phyloP scores from a whole-genome alignment of 2,329 filamentous ascomycete genomes.

The Emergomyces orientalis region DNA sequence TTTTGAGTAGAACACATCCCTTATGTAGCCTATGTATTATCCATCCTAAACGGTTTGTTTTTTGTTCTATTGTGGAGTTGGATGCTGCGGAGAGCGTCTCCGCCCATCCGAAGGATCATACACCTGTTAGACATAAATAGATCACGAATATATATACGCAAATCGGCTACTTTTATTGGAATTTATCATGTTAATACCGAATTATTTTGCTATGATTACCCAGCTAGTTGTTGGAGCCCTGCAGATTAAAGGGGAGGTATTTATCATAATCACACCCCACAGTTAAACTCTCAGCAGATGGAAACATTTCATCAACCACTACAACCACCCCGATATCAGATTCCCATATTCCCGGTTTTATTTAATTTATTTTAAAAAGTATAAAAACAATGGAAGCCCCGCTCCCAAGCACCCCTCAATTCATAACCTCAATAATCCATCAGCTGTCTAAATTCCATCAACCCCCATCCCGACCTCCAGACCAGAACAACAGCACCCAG shows the following conservation, averaged over 20 bases:
- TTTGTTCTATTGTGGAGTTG: neutral
- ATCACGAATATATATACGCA: neutral
- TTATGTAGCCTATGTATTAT: neutral
- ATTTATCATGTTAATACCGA: neutral
- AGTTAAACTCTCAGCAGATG: too few species aligned
- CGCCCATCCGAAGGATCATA: neutral
- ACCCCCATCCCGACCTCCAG: neutral
- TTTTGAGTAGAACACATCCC: neutral
- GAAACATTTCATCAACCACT: neutral
- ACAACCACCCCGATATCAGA: too few species aligned
- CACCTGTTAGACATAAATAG: neutral
- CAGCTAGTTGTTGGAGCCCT: neutral
- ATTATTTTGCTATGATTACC: neutral
- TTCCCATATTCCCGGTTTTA: neutral
- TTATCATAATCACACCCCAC: neutral
- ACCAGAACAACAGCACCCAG: neutral
- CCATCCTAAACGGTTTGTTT: neutral
- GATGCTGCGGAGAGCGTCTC: neutral
- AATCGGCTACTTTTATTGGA: neutral
- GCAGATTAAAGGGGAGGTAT: neutral
- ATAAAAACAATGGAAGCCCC: neutral
- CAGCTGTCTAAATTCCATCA: slow-evolving; percentile 2
- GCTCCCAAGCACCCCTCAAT: neutral
- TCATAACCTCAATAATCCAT: slow-evolving; percentile 6
- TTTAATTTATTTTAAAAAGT: neutral